phyloP scores from a whole-genome alignment of 2,329 filamentous ascomycete genomes.

The Tolypocladium pustulatum region DNA sequence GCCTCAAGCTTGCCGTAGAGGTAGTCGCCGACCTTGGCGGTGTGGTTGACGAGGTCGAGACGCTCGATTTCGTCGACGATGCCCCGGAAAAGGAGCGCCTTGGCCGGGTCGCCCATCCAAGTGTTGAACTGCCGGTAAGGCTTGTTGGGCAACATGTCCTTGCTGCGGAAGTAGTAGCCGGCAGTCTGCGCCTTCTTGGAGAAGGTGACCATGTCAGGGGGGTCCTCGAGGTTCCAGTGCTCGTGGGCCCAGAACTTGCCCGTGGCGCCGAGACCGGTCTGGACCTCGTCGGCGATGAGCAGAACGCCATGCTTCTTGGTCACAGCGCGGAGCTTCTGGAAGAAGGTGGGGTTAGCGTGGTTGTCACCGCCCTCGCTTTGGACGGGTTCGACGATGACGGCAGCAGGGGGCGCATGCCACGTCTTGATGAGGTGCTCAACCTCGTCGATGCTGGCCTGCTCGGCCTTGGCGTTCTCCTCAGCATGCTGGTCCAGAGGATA shows the following conservation, averaged over 20 bases:
- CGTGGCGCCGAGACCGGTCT: slow-evolving; percentile 85
- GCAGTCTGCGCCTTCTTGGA: slow-evolving; percentile 92
- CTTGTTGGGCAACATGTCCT: slow-evolving; percentile 74
- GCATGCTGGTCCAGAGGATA: slow-evolving; percentile 76
- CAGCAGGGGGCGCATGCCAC: slow-evolving; percentile 70
- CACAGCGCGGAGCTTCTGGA: slow-evolving; percentile 69
- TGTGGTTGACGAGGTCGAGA: slow-evolving; percentile 68
- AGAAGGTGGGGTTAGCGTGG: slow-evolving; percentile 81
- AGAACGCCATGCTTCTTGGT: slow-evolving; percentile 70
- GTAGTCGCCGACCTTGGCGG: slow-evolving; percentile 68
- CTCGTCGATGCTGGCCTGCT: slow-evolving; percentile 71
- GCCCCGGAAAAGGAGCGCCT: slow-evolving; percentile 74
- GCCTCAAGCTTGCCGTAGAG: slow-evolving; percentile 59
- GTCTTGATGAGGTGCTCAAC: slow-evolving; percentile 72
- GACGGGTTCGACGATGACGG: slow-evolving; percentile 79
- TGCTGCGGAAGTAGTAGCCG: slow-evolving; percentile 83
- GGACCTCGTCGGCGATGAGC: slow-evolving; percentile 88
- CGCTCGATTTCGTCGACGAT: slow-evolving; percentile 75
- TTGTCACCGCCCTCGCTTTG: slow-evolving; percentile 94
- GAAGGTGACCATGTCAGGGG: slow-evolving; percentile 91
- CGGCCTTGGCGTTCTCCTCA: slow-evolving; percentile 71
- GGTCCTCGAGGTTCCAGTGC: slow-evolving; percentile 72
- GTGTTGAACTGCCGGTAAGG: slow-evolving; percentile 96
- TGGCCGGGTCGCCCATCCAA: slow-evolving; percentile 89
- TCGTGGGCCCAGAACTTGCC: slow-evolving; percentile 96